These are phyloP conservation scores for Teunomyces barrocoloradensis DNA, from an alignment of 805 yeast genomes.

Conservation along the genomic window DNA sequence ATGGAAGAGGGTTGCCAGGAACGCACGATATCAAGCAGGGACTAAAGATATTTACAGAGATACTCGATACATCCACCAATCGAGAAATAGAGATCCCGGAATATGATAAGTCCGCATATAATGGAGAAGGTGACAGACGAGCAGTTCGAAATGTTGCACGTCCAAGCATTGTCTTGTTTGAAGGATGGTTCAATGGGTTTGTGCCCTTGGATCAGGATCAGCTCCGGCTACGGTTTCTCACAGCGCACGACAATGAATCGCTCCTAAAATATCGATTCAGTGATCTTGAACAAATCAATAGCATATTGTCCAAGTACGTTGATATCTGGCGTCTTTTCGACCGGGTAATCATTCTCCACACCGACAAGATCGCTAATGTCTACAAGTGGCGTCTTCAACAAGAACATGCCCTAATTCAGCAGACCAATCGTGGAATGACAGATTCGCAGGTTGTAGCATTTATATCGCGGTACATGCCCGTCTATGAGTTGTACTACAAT, in stretches of 20 bases:
- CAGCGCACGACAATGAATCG: conserved; percentile 10
- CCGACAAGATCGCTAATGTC: conserved; percentile 60
- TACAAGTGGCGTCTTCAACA: conserved; percentile 78
- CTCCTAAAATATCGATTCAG: conserved; percentile 16
- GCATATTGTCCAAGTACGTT: conserved; percentile 48
- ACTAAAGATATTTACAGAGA: conserved; percentile 30
- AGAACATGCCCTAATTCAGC: conserved; percentile 57
- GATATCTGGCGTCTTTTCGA: conserved; percentile 58
- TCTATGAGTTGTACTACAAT: conserved; percentile 67
- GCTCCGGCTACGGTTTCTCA: conserved; percentile 18
- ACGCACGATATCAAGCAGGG: conserved; percentile 73
- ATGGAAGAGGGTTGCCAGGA: conserved; percentile 90
- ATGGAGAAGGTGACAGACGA: conserved; percentile 79
- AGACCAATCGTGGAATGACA: conserved; percentile 72
- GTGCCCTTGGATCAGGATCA: conserved; percentile 23
- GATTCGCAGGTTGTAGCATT: conserved; percentile 65
- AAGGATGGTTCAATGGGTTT: conserved; percentile 95
- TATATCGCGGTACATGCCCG: conserved; percentile 84
- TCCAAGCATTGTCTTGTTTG: conserved; percentile 70
- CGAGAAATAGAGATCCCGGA: conserved; percentile 43
- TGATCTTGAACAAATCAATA: conserved; percentile 47
- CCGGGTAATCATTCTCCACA: conserved; percentile 57
- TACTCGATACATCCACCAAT: conserved; percentile 17
- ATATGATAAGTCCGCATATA: conserved; percentile 72
- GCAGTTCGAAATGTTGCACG: conserved; percentile 36